A percentile compares a stretch with the other conserved stretches of the same genome.
Evolutionary conservation across 306 rosid species (phyloP).

Genomic region (Clitoria ternatea): DNA sequence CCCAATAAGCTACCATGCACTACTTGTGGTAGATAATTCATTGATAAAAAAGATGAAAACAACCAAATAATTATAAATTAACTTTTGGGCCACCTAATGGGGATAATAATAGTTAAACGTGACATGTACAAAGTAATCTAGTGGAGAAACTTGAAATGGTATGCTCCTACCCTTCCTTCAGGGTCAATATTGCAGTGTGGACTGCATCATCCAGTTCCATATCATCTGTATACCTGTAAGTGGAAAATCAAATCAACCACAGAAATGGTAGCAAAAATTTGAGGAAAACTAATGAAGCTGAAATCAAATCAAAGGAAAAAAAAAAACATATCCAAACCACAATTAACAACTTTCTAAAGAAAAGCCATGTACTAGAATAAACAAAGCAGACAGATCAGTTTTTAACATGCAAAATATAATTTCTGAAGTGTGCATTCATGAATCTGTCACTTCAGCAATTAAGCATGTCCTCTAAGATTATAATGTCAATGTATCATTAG

Average conservation of each 20-base stretch:
- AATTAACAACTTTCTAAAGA: not conserved
- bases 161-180: slow-evolving; percentile 86
- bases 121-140: slow-evolving; percentile 5
- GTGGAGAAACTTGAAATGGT: slow-evolving; percentile 14
- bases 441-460: not conserved
- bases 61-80: not conserved
- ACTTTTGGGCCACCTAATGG: not conserved
- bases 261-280: not conserved
- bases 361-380: not conserved
- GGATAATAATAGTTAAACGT: slow-evolving; percentile 1
- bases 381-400: not conserved
- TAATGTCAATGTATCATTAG: not conserved
- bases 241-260: slow-evolving; percentile 15
- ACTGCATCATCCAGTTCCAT: slow-evolving; percentile 99
- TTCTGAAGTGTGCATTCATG: not conserved
- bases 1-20: not conserved
- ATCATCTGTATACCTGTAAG: slow-evolving; percentile 77
- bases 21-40: not conserved
- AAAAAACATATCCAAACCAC: not conserved
- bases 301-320: not conserved
- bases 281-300: not conserved
- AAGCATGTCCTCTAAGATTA: not conserved
- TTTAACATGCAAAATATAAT: not conserved
- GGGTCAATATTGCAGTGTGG: slow-evolving; percentile 92
- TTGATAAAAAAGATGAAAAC: slow-evolving; percentile 7